A percentile compares a stretch with the other conserved stretches of the same genome.
These are phyloP conservation scores for Jaminaea rosea DNA, from an alignment of 1,284 basidiomycete genomes.

Conservation along the genomic window DNA sequence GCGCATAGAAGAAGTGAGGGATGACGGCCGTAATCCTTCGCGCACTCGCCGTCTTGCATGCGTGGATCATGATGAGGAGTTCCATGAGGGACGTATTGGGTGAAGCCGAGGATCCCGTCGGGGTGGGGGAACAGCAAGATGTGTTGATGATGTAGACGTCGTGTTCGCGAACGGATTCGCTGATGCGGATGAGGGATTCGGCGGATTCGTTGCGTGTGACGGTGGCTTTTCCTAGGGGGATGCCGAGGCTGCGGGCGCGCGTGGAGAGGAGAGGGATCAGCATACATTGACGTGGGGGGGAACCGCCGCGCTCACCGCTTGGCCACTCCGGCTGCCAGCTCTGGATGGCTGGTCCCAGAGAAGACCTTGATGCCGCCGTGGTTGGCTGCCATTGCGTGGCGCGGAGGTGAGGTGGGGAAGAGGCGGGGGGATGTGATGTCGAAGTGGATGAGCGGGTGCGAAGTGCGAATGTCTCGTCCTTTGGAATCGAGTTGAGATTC, in stretches of 20 bases:
- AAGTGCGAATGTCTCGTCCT: too few species aligned
- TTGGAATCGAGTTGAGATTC: too few species aligned
- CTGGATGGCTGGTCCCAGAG: slow-evolving; percentile 60
- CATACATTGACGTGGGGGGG: not conserved
- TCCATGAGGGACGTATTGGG: slow-evolving; percentile 74
- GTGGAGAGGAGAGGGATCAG: not conserved
- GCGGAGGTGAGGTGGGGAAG: not conserved
- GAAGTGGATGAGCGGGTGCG: too few species aligned
- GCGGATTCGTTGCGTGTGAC: slow-evolving; percentile 82
- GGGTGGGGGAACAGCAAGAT: slow-evolving; percentile 59
- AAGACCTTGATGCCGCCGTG: slow-evolving; percentile 28
- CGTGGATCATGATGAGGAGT: slow-evolving; percentile 98
- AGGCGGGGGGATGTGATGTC: not conserved
- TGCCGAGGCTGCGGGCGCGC: slow-evolving; percentile 23
- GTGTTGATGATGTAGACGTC: slow-evolving; percentile 99
- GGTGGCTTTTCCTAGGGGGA: slow-evolving; percentile 52
- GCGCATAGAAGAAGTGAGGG: slow-evolving; percentile 46
- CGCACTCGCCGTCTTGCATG: slow-evolving; percentile 78
- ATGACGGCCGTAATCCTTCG: slow-evolving; percentile 87
- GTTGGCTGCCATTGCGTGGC: slow-evolving; percentile 8
- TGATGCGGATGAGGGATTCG: slow-evolving; percentile 82
- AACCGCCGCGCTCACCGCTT: slow-evolving; percentile 58
- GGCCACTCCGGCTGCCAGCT: slow-evolving; percentile 86
- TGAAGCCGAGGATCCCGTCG: slow-evolving; percentile 23
- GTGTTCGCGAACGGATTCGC: slow-evolving; percentile 91